Percentiles rank a stretch among this genome's conserved stretches.
phyloP scores from a whole-genome alignment of 352 stramenopile species.

The Nothophytophthora sp. region DNA sequence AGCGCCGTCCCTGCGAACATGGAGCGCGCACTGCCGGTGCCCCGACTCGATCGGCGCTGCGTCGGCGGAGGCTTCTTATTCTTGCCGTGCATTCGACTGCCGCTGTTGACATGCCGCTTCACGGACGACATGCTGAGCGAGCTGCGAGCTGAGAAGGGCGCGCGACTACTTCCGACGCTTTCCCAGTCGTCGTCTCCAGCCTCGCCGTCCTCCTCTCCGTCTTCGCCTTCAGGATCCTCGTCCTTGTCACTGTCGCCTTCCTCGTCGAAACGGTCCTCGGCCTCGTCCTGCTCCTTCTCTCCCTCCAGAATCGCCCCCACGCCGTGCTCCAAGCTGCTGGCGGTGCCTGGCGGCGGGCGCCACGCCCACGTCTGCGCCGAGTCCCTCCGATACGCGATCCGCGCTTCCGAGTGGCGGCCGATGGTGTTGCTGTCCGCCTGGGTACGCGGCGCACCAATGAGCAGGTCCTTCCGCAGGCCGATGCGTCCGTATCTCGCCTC shows the following conservation, averaged over 20 bases:
- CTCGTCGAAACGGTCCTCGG: slow-evolving; percentile 23
- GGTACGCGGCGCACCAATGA: slow-evolving; percentile 35
- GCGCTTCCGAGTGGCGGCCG: slow-evolving; percentile 51
- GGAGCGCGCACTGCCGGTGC: slow-evolving; percentile 13
- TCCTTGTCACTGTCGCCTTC: slow-evolving; percentile 10
- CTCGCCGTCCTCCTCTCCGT: slow-evolving; percentile 19
- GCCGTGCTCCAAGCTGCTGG: slow-evolving; percentile 3
- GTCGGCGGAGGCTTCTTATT: slow-evolving; percentile 15
- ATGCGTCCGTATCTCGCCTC: slow-evolving; percentile 11
- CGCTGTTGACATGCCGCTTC: slow-evolving; percentile 12
- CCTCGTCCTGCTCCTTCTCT: slow-evolving; percentile 12
- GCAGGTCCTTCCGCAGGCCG: slow-evolving; percentile 31
- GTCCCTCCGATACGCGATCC: slow-evolving; percentile 44
- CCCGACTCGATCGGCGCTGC: slow-evolving; percentile 15
- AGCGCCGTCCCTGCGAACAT: slow-evolving; percentile 20
- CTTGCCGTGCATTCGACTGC: slow-evolving; percentile 21
- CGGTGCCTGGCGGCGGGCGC: slow-evolving; percentile 15
- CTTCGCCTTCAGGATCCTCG: slow-evolving; percentile 15
- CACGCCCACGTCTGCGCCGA: slow-evolving; percentile 64
- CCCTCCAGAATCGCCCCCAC: slow-evolving; percentile 21
- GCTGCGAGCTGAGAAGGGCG: slow-evolving; percentile 25
- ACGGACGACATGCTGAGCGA: slow-evolving; percentile 19
- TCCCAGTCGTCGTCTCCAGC: slow-evolving; percentile 20
- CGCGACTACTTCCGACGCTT: slow-evolving; percentile 18
- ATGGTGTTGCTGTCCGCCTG: slow-evolving; percentile 28